A percentile compares a stretch with the other conserved stretches of the same genome.
These are phyloP conservation scores for Hygrocybe coccinea DNA, from an alignment of 768 basidiomycete genomes.

Conservation along the genomic window DNA sequence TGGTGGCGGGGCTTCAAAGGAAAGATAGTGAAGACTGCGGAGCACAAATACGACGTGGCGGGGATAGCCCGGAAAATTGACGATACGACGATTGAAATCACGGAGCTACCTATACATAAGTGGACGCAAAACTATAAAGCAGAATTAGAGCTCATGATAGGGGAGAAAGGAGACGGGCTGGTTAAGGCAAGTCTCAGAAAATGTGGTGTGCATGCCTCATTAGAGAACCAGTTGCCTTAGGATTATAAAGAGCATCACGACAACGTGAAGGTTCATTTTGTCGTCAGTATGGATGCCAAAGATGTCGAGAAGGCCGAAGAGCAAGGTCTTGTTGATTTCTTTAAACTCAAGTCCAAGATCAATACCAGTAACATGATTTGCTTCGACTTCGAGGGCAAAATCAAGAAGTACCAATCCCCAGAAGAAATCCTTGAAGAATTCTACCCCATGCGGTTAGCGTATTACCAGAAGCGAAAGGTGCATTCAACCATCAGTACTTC, in stretches of 20 bases:
- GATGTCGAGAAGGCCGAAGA: constrained; percentile 83
- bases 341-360: constrained; percentile 82
- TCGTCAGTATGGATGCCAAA: constrained; percentile 72
- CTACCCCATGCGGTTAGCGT: constrained; percentile 80
- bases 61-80: constrained; percentile 74
- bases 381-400: constrained; percentile 94
- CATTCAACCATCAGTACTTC: constrained; percentile 7
- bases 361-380: constrained; percentile 97
- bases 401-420: constrained; percentile 84
- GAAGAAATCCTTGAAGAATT: constrained; percentile 94
- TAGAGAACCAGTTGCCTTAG: constrained; percentile 36
- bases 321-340: constrained; percentile 85
- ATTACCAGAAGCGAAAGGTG: constrained; percentile 95
- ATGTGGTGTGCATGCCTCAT: not conserved
- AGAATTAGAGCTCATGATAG: constrained; percentile 86
- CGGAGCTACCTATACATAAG: constrained; percentile 88
- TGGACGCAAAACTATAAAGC: constrained; percentile 94
- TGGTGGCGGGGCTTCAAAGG: constrained; percentile 99
- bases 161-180: constrained; percentile 68
- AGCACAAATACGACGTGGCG: constrained; percentile 80
- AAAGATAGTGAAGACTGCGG: constrained; percentile 70
- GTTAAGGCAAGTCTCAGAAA: constrained; percentile 58
- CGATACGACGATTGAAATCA: constrained; percentile 89
- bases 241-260: constrained; percentile 98
- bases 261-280: constrained; percentile 85